These are phyloP conservation scores for Globisporangium barbulae DNA, from an alignment of 352 stramenopile species.

Conservation along the genomic window DNA sequence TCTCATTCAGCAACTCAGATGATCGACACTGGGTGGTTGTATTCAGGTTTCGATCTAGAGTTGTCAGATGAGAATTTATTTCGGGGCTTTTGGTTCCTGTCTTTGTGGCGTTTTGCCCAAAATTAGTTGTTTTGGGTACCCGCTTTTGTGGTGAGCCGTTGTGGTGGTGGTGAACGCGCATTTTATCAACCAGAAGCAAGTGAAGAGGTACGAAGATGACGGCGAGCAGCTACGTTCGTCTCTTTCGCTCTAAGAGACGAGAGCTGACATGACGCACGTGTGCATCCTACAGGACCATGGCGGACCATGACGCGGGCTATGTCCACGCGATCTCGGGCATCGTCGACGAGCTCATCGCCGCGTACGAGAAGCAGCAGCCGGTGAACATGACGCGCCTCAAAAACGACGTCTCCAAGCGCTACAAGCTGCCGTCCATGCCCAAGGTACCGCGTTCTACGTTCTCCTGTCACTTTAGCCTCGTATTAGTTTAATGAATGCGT, in stretches of 20 bases:
- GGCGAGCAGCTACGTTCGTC: neutral
- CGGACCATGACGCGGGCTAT: conserved; percentile 35
- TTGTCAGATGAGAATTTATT: neutral
- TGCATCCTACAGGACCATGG: conserved; percentile 14
- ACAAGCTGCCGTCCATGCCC: conserved; percentile 90
- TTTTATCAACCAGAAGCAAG: conserved; percentile 6
- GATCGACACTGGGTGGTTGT: too few relatives aligned
- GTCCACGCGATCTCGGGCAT: conserved; percentile 88
- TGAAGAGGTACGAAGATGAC: conserved; percentile 1
- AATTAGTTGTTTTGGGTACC: neutral
- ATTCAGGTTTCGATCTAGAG: too few relatives aligned
- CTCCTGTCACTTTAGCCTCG: too few relatives aligned
- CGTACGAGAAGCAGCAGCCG: conserved; percentile 86
- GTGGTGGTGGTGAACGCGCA: conserved; percentile 5
- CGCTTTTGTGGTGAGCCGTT: neutral
- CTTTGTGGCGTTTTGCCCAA: neutral
- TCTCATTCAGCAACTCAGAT: too few relatives aligned
- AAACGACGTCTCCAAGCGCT: conserved; percentile 87
- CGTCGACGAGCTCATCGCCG: conserved; percentile 89
- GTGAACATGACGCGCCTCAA: conserved; percentile 95
- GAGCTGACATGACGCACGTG: neutral
- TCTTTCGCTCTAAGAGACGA: neutral
- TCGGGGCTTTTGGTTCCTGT: neutral
- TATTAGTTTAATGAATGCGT: neutral
- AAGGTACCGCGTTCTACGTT: conserved; percentile 37